Evolutionary conservation across 2,329 filamentous ascomycete genomes (phyloP).

Genomic region (Metarhizium robertsii): DNA sequence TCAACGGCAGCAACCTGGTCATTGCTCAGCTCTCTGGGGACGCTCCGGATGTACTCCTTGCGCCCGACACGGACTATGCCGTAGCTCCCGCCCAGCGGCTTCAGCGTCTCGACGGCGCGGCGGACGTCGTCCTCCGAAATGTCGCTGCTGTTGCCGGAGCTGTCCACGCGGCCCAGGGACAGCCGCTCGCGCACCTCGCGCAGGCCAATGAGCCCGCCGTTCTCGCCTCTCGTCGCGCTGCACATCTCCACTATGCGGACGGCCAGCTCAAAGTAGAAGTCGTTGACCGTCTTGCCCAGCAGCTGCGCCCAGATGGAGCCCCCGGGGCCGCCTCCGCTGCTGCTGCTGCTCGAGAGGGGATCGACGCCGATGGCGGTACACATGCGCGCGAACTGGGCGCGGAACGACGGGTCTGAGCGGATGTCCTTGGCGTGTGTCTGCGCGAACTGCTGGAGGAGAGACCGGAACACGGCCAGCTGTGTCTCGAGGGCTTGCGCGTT

Average conservation of each 20-base stretch:
- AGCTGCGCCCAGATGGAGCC: constrained; percentile 87
- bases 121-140: constrained; percentile 90
- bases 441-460: constrained; percentile 88
- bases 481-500: constrained; percentile 83
- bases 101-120: constrained; percentile 76
- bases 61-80: constrained; percentile 75
- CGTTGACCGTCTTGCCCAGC: constrained; percentile 83
- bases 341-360: constrained; percentile 56
- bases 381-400: constrained; percentile 97
- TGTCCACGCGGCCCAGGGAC: constrained; percentile 55
- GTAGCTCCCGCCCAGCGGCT: constrained; percentile 82
- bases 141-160: constrained; percentile 31
- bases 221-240: constrained; percentile 74
- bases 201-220: constrained; percentile 83
- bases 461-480: constrained; percentile 93
- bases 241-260: constrained; percentile 95
- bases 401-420: constrained; percentile 87
- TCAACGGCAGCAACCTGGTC: constrained; percentile 91
- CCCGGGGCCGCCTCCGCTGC: constrained; percentile 7
- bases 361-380: constrained; percentile 95
- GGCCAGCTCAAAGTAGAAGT: constrained; percentile 97
- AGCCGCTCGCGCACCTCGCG: constrained; percentile 71
- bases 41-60: constrained; percentile 79
- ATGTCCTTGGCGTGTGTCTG: constrained; percentile 93
- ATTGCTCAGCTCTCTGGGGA: constrained; percentile 89